phyloP scores from a whole-genome alignment of 306 rosid genomes.

The Pterocarpus santalinus region DNA sequence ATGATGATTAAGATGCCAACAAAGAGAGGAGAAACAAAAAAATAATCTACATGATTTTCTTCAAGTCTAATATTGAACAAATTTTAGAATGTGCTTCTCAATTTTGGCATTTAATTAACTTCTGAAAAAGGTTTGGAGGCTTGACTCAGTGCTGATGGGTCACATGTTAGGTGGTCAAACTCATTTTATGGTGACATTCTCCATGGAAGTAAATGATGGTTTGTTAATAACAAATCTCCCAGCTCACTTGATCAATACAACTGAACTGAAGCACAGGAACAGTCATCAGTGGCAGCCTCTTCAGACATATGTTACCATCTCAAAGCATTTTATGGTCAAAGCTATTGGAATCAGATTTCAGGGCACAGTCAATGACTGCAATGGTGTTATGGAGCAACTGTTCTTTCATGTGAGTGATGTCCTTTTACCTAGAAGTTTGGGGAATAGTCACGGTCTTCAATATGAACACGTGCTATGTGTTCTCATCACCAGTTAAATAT shows the following conservation, averaged over 20 bases:
- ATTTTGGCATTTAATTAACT: not conserved
- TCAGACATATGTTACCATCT: conserved; percentile 84
- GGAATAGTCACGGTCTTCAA: conserved; percentile 20
- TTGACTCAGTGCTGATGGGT: conserved; percentile 43
- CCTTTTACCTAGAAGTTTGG: conserved; percentile 32
- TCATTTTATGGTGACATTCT: conserved; percentile 64
- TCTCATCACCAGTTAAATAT: conserved; percentile 9
- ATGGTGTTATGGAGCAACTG: conserved; percentile 70
- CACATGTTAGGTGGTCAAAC: conserved; percentile 59
- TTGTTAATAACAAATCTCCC: conserved; percentile 73
- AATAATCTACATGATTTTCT: no score
- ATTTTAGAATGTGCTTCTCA: not conserved
- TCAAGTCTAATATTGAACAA: no score
- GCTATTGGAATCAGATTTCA: conserved; percentile 81
- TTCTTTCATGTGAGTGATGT: conserved; percentile 57
- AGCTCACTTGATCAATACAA: conserved; percentile 68
- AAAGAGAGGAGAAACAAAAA: no score
- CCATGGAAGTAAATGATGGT: conserved; percentile 84
- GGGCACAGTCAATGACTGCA: conserved; percentile 78
- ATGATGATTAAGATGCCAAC: no score
- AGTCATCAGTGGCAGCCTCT: conserved; percentile 80
- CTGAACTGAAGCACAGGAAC: conserved; percentile 67
- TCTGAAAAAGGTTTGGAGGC: conserved; percentile 22
- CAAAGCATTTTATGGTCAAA: conserved; percentile 78
- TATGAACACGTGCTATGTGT: not conserved